Evolutionary conservation across 2,329 filamentous ascomycete genomes (phyloP).

Genomic region (Aspergillus candidus): DNA sequence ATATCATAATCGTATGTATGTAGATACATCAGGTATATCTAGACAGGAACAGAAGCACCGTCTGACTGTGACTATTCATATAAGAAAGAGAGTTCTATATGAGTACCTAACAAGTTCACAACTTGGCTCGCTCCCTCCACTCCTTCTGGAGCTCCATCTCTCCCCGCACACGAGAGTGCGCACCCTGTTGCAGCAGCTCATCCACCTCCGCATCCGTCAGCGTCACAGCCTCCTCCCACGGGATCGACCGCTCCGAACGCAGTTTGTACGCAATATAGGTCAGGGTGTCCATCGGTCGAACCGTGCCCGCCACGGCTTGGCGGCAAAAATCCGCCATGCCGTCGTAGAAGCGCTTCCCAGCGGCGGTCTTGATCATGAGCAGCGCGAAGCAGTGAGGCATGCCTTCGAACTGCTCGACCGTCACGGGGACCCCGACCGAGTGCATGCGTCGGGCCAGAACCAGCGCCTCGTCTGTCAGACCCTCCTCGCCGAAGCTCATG

Average conservation of each 20-base stretch:
- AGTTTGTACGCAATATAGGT: slow-evolving; percentile 28
- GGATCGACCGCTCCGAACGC: slow-evolving; percentile 21
- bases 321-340: slow-evolving; percentile 51
- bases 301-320: slow-evolving; percentile 25
- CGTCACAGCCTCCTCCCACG: slow-evolving; percentile 28
- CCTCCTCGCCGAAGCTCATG: slow-evolving; percentile 38
- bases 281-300: slow-evolving; percentile 24
- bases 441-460: slow-evolving; percentile 37
- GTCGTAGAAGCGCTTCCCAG: slow-evolving; percentile 48
- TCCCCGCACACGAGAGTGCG: slow-evolving; percentile 28
- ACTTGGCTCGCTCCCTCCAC: slow-evolving; percentile 26
- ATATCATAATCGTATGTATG: no score
- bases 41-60: no score
- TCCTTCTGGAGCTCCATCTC: slow-evolving; percentile 29
- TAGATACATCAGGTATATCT: no score
- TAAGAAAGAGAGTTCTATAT: no score
- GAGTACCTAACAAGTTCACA: slow-evolving; percentile 1
- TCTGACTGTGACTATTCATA: no score
- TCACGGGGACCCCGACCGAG: slow-evolving; percentile 30
- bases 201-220: slow-evolving; percentile 34
- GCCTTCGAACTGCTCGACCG: slow-evolving; percentile 40
- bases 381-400: slow-evolving; percentile 51
- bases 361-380: slow-evolving; percentile 46
- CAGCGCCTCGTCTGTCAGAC: slow-evolving; percentile 36
- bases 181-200: slow-evolving; percentile 20